Base-by-base conservation (phyloP, 495 filamentous ascomycete species). In the Hypoxylon trugodes region DNA sequence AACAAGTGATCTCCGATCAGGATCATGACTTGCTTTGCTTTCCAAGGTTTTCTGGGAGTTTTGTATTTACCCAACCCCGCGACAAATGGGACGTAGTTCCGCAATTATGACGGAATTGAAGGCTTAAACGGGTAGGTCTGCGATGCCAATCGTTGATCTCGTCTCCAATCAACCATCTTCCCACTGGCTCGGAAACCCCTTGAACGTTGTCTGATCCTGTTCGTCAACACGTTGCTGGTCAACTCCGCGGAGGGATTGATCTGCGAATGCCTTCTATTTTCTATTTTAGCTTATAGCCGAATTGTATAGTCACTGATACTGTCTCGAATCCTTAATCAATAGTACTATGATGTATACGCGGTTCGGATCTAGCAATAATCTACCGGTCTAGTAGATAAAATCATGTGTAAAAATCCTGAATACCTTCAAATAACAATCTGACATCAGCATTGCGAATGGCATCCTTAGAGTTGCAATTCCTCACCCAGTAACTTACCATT, bases 71-170 rank as follows among this genome's bases (percentile, higher is more conserved):
- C 13, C 8, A 52, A 36, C 51, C 63, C 63, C 57, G 56, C 63
- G 56, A 61, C 62, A 48, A 51, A 66, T 61, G 51, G 37, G 41
- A 52, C 45, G 32, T 25, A 48, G 64, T 61, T 61, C 52, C 52
- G 52, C 58, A 54, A 24, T 58, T 58, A 67, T 67, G 64, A 67
- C 64, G 57, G 40, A 54, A 48, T 53, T 61, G 64, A 61, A 52
- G 64, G 8, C 50, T 47, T 41, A 33, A 41, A 53, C 22, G 40
- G 50, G 46, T 56, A 60, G 38, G 55, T 55, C 56, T 25, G 41
- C 43, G 51, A 61, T 66, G 47, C 43, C 10, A 52, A 56, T 61
- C 22, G 51, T 49, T 61, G 50, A 61, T 67, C 64, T 57, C 32
- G 40, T 16, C 26, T 4, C 30, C 43, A 32, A 32, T 28, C 36